Evolutionary conservation across 2,329 filamentous ascomycete genomes (phyloP).

Genomic region (Fusarium incarnatum): DNA sequence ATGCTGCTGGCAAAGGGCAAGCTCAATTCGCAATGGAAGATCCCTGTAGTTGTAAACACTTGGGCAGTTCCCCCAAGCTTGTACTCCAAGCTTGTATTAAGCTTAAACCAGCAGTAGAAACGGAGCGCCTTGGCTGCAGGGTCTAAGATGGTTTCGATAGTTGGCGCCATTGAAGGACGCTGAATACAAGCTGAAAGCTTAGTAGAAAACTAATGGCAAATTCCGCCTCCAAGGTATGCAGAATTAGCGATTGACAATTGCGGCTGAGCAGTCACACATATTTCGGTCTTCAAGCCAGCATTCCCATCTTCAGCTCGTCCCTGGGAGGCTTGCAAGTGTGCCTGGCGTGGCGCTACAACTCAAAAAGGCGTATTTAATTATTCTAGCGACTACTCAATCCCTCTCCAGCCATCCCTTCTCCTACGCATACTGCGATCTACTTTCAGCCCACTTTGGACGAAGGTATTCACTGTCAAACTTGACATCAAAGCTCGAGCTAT

Average conservation of each 20-base stretch:
- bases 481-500: slow-evolving; percentile 64
- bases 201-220: background rate
- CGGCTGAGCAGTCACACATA: slow-evolving; percentile 12
- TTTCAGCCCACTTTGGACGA: slow-evolving; percentile 62
- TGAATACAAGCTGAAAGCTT: background rate
- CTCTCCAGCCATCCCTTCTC: no score
- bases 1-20: background rate
- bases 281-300: background rate
- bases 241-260: background rate
- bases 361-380: background rate
- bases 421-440: slow-evolving; percentile 52
- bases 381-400: background rate
- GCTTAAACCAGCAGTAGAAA: background rate
- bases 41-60: no score
- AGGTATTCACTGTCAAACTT: slow-evolving; percentile 61
- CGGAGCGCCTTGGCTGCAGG: background rate
- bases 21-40: background rate
- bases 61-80: background rate
- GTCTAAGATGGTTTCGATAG: background rate
- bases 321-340: background rate
- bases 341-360: background rate
- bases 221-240: background rate
- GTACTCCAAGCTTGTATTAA: background rate
- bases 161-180: background rate
- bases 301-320: background rate